Evolutionary conservation across 768 basidiomycete species (phyloP).

Genomic region (Termitomyces sp.): DNA sequence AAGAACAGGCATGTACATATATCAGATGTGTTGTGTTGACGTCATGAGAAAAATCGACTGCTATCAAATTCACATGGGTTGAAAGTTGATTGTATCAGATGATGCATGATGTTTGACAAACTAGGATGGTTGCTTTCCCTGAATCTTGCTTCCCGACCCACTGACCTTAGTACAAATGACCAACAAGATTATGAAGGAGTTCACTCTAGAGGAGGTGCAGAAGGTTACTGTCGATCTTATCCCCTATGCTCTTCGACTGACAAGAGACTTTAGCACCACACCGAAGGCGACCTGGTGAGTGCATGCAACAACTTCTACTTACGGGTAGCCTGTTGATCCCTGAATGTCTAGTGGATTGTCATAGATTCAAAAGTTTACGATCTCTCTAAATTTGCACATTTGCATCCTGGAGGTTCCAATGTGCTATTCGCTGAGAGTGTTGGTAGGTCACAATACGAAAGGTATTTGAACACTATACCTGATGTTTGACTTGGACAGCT

Average conservation of each 20-base stretch:
- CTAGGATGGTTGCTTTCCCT: not conserved
- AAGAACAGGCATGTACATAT: no score
- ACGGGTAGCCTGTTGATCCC: not conserved
- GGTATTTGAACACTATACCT: not conserved
- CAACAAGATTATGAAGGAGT: constrained; percentile 26
- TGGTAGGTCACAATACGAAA: constrained; percentile 36
- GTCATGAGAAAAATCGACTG: not conserved
- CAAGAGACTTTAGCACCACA: constrained; percentile 64
- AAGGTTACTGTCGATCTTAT: constrained; percentile 38
- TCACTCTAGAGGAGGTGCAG: constrained; percentile 57
- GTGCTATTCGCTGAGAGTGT: constrained; percentile 65
- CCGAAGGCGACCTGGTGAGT: constrained; percentile 64
- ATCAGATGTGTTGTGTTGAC: no score
- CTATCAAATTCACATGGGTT: not conserved
- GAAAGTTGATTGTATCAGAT: not conserved
- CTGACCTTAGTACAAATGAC: not conserved
- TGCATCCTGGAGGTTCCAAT: constrained; percentile 82
- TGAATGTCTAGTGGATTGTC: constrained; percentile 60
- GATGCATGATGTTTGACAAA: not conserved
- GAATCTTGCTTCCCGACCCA: not conserved
- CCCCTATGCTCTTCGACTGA: not conserved
- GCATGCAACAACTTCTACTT: not conserved
- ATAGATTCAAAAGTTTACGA: constrained; percentile 82
- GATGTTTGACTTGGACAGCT: constrained; percentile 30
- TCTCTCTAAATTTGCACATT: constrained; percentile 69